A percentile compares a stretch with the other conserved stretches of the same genome.
phyloP scores from a whole-genome alignment of 1,139 yeast species.

The Protomyces pachydermus region DNA sequence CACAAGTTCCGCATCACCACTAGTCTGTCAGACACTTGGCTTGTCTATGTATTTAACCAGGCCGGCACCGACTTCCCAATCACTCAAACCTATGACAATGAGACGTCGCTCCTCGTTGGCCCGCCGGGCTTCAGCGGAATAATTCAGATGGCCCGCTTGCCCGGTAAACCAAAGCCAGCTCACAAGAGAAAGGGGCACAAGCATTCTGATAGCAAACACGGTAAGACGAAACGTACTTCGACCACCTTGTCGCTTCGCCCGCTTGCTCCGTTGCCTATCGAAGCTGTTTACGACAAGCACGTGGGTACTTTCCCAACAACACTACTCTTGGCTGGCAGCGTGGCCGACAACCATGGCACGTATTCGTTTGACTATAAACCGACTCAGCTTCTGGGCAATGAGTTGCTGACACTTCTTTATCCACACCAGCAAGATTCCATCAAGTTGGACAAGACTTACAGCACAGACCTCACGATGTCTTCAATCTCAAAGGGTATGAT shows the following conservation, averaged over 20 bases:
- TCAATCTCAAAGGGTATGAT: constrained; percentile 66
- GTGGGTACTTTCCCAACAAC: constrained; percentile 56
- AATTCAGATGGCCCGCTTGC: constrained; percentile 59
- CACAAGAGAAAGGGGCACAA: background rate
- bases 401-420: constrained; percentile 57
- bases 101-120: background rate
- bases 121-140: constrained; percentile 34
- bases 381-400: constrained; percentile 37
- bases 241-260: constrained; percentile 56
- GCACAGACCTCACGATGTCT: constrained; percentile 44
- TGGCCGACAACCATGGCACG: constrained; percentile 43
- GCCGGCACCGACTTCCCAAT: background rate
- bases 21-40: constrained; percentile 50
- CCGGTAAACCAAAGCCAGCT: constrained; percentile 36
- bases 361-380: constrained; percentile 50
- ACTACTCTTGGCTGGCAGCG: constrained; percentile 43
- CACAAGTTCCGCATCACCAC: constrained; percentile 47
- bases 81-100: background rate
- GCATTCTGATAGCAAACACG: background rate
- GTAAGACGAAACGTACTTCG: constrained; percentile 45
- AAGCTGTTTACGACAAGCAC: constrained; percentile 47
- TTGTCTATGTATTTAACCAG: constrained; percentile 48
- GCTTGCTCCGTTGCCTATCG: constrained; percentile 6
- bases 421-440: constrained; percentile 66
- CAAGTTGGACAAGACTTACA: constrained; percentile 43